phyloP scores from a whole-genome alignment of 2,329 filamentous ascomycete species.

The Neofusicoccum ribis region DNA sequence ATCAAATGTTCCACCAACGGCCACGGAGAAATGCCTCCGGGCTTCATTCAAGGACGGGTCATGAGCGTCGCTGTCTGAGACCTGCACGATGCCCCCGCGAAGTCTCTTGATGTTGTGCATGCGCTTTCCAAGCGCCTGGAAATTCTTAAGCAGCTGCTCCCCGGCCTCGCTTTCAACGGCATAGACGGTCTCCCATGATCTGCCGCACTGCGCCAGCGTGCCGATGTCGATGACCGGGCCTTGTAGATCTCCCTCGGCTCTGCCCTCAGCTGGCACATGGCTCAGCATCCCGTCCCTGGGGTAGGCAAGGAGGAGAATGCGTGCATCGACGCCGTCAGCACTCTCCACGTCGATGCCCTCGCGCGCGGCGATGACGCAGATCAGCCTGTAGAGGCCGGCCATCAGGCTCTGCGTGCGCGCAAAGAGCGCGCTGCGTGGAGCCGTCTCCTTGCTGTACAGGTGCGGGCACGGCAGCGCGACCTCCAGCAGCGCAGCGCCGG shows the following conservation, averaged over 20 bases:
- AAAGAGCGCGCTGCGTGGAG: conserved; percentile 62
- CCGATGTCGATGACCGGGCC: conserved; percentile 54
- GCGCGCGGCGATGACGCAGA: conserved; percentile 70
- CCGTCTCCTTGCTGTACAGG: conserved; percentile 53
- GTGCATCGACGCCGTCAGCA: conserved; percentile 71
- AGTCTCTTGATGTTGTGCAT: conserved; percentile 35
- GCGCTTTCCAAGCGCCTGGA: conserved; percentile 36
- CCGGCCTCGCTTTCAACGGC: conserved; percentile 66
- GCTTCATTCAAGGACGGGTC: conserved; percentile 8
- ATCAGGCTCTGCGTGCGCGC: conserved; percentile 70
- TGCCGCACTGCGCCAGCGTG: conserved; percentile 49
- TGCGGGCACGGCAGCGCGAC: conserved; percentile 65
- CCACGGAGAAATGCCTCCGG: conserved; percentile 62
- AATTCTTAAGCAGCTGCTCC: conserved; percentile 56
- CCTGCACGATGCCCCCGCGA: conserved; percentile 36
- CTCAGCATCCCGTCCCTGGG: conserved; percentile 34
- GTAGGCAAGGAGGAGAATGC: conserved; percentile 73
- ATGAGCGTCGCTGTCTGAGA: conserved; percentile 22
- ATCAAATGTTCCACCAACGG: conserved; percentile 92
- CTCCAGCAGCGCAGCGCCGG: conserved; percentile 50
- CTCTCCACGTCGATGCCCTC: conserved; percentile 63
- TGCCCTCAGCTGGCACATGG: conserved; percentile 24
- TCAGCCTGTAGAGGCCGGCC: conserved; percentile 74
- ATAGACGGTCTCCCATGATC: conserved; percentile 66
- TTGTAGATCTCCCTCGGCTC: conserved; percentile 33